Evolutionary conservation across 2,329 filamentous ascomycete genomes (phyloP).

Genomic region (Alternaria brassicicola): DNA sequence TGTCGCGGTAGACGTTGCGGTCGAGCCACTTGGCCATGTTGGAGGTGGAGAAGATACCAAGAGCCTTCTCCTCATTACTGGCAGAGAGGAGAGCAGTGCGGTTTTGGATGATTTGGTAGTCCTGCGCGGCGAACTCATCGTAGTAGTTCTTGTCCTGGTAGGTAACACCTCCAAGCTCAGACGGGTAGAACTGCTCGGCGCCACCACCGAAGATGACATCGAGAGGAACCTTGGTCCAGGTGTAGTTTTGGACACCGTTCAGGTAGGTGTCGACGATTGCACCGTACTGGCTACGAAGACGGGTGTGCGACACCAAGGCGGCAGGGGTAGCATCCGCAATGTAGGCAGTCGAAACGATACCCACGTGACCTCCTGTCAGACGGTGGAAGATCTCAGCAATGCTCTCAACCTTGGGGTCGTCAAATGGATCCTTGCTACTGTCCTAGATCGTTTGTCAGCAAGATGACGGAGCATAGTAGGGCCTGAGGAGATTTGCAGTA

Average conservation of each 20-base stretch:
- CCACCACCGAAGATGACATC: slow-evolving; percentile 85
- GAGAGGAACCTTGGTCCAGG: slow-evolving; percentile 74
- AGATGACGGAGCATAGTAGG: not conserved
- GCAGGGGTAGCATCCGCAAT: slow-evolving; percentile 83
- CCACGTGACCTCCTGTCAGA: slow-evolving; percentile 65
- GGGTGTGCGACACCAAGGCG: slow-evolving; percentile 65
- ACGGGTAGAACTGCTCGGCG: slow-evolving; percentile 75
- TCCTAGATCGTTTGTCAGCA: slow-evolving; percentile 52
- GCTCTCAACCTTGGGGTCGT: slow-evolving; percentile 86
- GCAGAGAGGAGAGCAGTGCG: slow-evolving; percentile 70
- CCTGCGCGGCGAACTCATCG: slow-evolving; percentile 70
- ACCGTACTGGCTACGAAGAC: slow-evolving; percentile 71
- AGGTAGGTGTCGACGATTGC: slow-evolving; percentile 77
- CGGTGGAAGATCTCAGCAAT: slow-evolving; percentile 79
- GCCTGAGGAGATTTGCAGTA: not conserved
- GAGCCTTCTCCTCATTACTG: slow-evolving; percentile 65
- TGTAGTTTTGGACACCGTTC: slow-evolving; percentile 78
- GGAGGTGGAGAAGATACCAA: slow-evolving; percentile 77
- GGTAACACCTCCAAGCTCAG: slow-evolving; percentile 62
- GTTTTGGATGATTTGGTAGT: slow-evolving; percentile 75
- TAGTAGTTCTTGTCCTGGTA: slow-evolving; percentile 76
- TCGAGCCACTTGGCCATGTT: slow-evolving; percentile 87
- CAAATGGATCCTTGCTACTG: slow-evolving; percentile 72
- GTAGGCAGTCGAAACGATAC: slow-evolving; percentile 78
- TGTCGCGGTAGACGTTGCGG: slow-evolving; percentile 77